Base-by-base conservation (phyloP, 345 rosid genomes). In the Lepidium aucheri region DNA sequence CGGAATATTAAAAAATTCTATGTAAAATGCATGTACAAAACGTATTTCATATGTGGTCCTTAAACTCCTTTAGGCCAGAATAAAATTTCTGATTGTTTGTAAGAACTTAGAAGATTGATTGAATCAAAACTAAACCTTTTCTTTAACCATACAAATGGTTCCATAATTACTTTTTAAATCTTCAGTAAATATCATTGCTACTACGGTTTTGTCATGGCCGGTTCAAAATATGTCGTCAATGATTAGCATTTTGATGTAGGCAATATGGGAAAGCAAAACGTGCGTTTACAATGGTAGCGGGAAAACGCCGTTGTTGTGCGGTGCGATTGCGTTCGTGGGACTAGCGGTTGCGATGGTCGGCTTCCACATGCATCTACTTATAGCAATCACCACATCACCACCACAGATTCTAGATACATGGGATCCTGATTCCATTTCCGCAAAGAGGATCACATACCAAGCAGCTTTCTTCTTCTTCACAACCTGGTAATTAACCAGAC, bases 241-340 rank as follows among this genome's bases (percentile, higher is more conserved):
- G 53, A 49, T 53, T 41, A 5, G 6, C 10, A 44, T 30, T 17
- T 67, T 60, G 4, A 71, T 73, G 68, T 68, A 90, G 99, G 85
- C 76, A 50, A 79, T 70, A 13, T 80, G 90, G 96, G 69, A 68
- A 35, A 75, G 60, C 53, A 35, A 4, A 20, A 42, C 85, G 60
- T 94, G 99, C 45, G 74, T 65, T n/a, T 91, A 91, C 68, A 85
- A 76, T 9, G 81, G 93, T 5, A 84, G 84, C 17, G 97, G 99
- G 16, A 82, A 80, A 74, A 78, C 78, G 15, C 91, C 99, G 16
- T 77, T 91, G 65, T 53, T 88, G 53, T 87, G 91, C 12, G 79
- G 83, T 8, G 79, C 79, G 0, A 58, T 71, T 28, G 90, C 97
- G 8, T 90, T 93, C 36, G 65, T 83, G 8, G 85, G 83, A 56